Conservation (phyloP, 495 filamentous ascomycete genomes). For the Penicillium silybi region DNA sequence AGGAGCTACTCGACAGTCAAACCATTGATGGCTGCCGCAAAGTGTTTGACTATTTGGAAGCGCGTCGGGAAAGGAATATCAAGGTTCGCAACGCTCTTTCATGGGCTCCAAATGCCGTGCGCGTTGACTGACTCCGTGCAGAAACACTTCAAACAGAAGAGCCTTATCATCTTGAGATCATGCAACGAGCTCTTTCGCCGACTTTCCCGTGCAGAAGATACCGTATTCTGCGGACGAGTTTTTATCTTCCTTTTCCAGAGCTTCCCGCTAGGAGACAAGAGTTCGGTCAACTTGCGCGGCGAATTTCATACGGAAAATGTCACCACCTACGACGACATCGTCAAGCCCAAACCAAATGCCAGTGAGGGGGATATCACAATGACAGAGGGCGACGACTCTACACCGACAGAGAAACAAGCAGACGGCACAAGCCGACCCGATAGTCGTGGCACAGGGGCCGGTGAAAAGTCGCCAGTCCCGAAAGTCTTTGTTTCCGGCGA, state of each 20-base stretch:
- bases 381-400: slow-evolving; percentile 51
- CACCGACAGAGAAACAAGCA: slow-evolving; percentile 15
- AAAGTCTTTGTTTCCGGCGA: slow-evolving; percentile 53
- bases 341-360: slow-evolving; percentile 16
- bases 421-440: slow-evolving; percentile 10
- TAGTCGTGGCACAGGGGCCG: slow-evolving; percentile 20
- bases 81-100: slow-evolving; percentile 41
- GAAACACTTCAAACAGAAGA: slow-evolving; percentile 82
- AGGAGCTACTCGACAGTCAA: slow-evolving; percentile 93
- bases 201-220: slow-evolving; percentile 89
- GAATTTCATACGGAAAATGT: slow-evolving; percentile 97
- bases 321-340: slow-evolving; percentile 70
- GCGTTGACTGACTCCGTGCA: slow-evolving; percentile 19
- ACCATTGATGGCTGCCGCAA: slow-evolving; percentile 85
- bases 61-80: slow-evolving; percentile 79
- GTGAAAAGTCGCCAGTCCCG: slow-evolving; percentile 24
- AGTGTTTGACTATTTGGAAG: slow-evolving; percentile 92
- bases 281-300: slow-evolving; percentile 92
- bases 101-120: not conserved
- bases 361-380: slow-evolving; percentile 55
- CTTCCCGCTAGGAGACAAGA: slow-evolving; percentile 92
- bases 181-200: slow-evolving; percentile 94
- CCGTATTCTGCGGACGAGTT: slow-evolving; percentile 93
- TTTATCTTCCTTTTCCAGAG: slow-evolving; percentile 98
- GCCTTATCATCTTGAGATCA: slow-evolving; percentile 78